Percentiles rank a stretch among this genome's conserved stretches.
phyloP scores from a whole-genome alignment of 768 basidiomycete species.

The Termitomyces sp. region DNA sequence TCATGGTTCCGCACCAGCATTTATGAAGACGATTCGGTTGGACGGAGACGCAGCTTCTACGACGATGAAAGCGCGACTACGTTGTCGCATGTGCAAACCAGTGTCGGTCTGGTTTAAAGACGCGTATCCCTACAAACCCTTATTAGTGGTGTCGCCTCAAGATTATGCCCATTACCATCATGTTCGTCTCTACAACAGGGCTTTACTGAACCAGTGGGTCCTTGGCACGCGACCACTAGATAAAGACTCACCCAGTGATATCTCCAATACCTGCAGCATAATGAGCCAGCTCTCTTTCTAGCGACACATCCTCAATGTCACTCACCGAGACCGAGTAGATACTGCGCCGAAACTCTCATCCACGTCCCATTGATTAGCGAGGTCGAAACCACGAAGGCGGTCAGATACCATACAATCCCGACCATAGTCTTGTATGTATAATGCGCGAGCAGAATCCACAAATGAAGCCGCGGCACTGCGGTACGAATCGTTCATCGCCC shows the following conservation, averaged over 20 bases:
- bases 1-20: constrained; percentile 45
- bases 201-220: constrained; percentile 29
- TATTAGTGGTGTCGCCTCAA: background rate
- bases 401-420: constrained; percentile 40
- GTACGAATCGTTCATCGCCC: constrained; percentile 23
- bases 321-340: constrained; percentile 61
- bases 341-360: constrained; percentile 36
- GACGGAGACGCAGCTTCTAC: constrained; percentile 55
- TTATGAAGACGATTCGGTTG: constrained; percentile 72
- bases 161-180: constrained; percentile 53
- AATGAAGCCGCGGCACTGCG: constrained; percentile 26
- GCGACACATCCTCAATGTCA: background rate
- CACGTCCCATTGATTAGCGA: constrained; percentile 28
- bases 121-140: constrained; percentile 60
- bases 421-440: constrained; percentile 37
- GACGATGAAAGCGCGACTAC: constrained; percentile 74
- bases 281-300: background rate
- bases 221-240: background rate
- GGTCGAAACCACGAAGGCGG: constrained; percentile 39
- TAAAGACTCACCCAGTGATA: constrained; percentile 59
- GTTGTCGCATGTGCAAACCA: constrained; percentile 77
- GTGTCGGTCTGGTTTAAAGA: constrained; percentile 62
- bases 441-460: constrained; percentile 32
- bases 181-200: constrained; percentile 79
- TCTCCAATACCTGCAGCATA: constrained; percentile 59